A percentile compares a stretch with the other conserved stretches of the same genome.
Conservation (phyloP, 768 basidiomycete species). For the Pulveroboletus sp. region DNA sequence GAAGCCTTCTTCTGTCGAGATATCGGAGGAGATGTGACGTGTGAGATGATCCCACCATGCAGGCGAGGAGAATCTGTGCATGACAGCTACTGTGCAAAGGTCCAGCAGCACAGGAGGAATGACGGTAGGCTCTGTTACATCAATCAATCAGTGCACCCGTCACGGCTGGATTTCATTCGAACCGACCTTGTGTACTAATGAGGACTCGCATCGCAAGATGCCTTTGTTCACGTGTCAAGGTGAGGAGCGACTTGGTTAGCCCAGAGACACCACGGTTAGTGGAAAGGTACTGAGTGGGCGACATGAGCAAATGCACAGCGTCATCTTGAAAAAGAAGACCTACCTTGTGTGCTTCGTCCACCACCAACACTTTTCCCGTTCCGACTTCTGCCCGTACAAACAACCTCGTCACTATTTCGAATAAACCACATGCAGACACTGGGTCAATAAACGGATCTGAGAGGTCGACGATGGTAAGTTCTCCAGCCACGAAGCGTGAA, state of each 20-base stretch:
- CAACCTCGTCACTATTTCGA: conserved; percentile 60
- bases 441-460: conserved; percentile 70
- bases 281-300: conserved; percentile 49
- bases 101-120: conserved; percentile 63
- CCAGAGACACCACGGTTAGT: conserved; percentile 42
- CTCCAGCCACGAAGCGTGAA: conserved; percentile 49
- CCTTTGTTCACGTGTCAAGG: conserved; percentile 61
- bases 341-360: conserved; percentile 74
- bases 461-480: conserved; percentile 62
- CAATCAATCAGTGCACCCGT: neutral
- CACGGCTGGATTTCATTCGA: no score
- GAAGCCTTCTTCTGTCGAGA: conserved; percentile 53
- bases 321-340: neutral
- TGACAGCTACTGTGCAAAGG: conserved; percentile 55
- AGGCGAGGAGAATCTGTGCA: conserved; percentile 70
- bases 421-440: conserved; percentile 58
- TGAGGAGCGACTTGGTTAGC: conserved; percentile 53
- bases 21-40: conserved; percentile 59
- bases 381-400: conserved; percentile 56
- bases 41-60: conserved; percentile 67
- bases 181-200: conserved; percentile 67
- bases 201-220: conserved; percentile 71
- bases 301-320: neutral
- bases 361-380: conserved; percentile 62
- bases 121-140: conserved; percentile 59